Evolutionary conservation across 805 yeast genomes (phyloP), one percentile per base, ranked within the genome.

Genomic region (Saturnispora bothae): DNA sequence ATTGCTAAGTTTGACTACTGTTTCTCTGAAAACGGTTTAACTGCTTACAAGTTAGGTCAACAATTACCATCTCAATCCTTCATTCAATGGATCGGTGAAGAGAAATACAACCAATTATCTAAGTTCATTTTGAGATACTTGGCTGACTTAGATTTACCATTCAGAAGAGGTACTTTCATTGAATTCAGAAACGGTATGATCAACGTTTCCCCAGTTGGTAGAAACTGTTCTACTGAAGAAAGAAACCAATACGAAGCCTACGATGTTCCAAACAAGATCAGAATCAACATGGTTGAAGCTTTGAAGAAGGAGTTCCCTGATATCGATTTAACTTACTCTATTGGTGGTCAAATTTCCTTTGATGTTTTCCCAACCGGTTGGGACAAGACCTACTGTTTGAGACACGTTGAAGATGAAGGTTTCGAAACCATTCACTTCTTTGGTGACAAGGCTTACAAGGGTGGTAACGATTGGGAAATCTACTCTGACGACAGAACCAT

Each of bases 331-430:
- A 89, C 97, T 50, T 92, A 82, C 74, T 92, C 98, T 43, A 92
- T 92, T 49, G 99, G 99, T 64, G 99, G 99, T 53, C 97, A 92
- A 73, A 92, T 92, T 62, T 89, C 97, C 26, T 92, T 92, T 56
- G 99, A 92, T 57, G 97, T 92, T 48, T 92, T 92, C 89, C 99
- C 99, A 69, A 84, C 96, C 47, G 98, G 99, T 58, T 92, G 99
- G 99, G 99, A 92, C 67, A 92, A 92, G 76, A 92, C 99, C 45
- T 92, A 89, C 71, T 84, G 95, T 65, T 75, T 92, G 60, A 86
- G 81, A 65, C 98, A 89, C 65, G 88, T 92, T 52, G 84, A 66
- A 54, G 63, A 69, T 43, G 96, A 89, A 65, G 77, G 81, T 48
- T 92, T 88, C 69, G 71, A 77, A 56, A 72, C 76, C 52, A 85